Conservation (phyloP, 2,329 filamentous ascomycete genomes). For the Aaosphaeria arxii region DNA sequence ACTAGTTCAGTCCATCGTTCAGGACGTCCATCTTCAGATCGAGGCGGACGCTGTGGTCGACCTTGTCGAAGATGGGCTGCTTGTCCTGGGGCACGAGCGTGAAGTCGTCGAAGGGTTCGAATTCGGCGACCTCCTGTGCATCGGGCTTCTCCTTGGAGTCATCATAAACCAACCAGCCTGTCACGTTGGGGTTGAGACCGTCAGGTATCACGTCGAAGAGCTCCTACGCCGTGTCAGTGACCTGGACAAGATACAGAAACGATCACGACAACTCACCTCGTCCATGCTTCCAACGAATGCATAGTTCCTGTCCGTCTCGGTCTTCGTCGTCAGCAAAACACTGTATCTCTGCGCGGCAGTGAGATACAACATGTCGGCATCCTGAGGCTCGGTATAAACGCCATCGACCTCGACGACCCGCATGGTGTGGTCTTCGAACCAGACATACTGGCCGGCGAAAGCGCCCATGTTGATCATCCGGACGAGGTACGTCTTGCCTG, state of each 20-base stretch:
- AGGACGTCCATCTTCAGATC: constrained; percentile 62
- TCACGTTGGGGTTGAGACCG: constrained; percentile 63
- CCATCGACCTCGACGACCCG: constrained; percentile 69
- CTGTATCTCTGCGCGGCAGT: constrained; percentile 71
- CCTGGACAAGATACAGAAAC: neutral
- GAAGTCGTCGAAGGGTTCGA: constrained; percentile 72
- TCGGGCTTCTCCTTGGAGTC: constrained; percentile 44
- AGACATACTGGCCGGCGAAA: constrained; percentile 70
- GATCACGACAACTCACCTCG: constrained; percentile 25
- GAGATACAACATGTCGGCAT: constrained; percentile 61
- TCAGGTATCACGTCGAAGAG: constrained; percentile 66
- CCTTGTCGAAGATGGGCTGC: constrained; percentile 56
- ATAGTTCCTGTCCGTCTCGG: constrained; percentile 53
- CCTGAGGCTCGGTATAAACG: constrained; percentile 59
- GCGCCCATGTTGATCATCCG: constrained; percentile 69
- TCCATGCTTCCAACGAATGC: constrained; percentile 57
- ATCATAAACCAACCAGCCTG: constrained; percentile 56
- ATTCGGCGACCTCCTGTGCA: constrained; percentile 57
- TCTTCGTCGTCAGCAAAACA: constrained; percentile 61
- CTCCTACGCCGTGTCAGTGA: constrained; percentile 26
- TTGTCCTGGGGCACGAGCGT: constrained; percentile 67
- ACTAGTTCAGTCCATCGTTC: constrained; percentile 65
- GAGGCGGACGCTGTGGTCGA: constrained; percentile 63
- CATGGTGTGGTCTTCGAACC: constrained; percentile 65
- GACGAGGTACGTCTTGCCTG: constrained; percentile 60